phyloP scores from a whole-genome alignment of 2,329 filamentous ascomycete genomes.

The Arthrobotrys musiformis region DNA sequence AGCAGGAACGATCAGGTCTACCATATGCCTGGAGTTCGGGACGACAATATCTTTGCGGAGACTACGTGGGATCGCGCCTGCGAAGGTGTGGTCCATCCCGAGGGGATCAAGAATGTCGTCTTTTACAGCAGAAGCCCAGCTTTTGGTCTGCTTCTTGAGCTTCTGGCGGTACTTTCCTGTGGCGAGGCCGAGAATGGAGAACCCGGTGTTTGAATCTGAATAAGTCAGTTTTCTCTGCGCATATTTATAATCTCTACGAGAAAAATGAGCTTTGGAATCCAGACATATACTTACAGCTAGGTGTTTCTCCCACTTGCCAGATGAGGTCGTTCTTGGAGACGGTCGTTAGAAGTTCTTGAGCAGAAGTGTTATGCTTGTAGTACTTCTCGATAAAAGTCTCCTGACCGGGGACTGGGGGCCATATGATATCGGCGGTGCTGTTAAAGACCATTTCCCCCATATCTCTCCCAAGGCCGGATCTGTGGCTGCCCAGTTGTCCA shows the following conservation, averaged over 20 bases:
- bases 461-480: constrained; percentile 36
- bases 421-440: constrained; percentile 22
- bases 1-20: constrained; percentile 26
- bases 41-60: constrained; percentile 33
- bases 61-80: constrained; percentile 23
- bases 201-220: constrained; percentile 46
- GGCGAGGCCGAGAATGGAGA: constrained; percentile 39
- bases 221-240: neutral
- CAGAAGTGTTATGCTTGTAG: constrained; percentile 30
- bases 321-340: constrained; percentile 15
- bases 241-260: neutral
- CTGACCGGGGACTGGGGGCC: constrained; percentile 11
- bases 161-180: constrained; percentile 39
- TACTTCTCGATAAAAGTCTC: constrained; percentile 14
- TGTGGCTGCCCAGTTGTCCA: constrained; percentile 41
- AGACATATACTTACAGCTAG: constrained; percentile 32
- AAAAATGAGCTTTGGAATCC: neutral
- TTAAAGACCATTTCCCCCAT: constrained; percentile 31
- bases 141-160: constrained; percentile 13
- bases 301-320: constrained; percentile 40
- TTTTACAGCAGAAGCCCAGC: constrained; percentile 13
- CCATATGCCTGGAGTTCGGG: constrained; percentile 23
- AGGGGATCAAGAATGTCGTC: constrained; percentile 42
- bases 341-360: neutral
- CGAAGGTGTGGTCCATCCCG: constrained; percentile 38